phyloP scores from a whole-genome alignment of 1,139 yeast species.

The Sugiyamaella neomexicana region DNA sequence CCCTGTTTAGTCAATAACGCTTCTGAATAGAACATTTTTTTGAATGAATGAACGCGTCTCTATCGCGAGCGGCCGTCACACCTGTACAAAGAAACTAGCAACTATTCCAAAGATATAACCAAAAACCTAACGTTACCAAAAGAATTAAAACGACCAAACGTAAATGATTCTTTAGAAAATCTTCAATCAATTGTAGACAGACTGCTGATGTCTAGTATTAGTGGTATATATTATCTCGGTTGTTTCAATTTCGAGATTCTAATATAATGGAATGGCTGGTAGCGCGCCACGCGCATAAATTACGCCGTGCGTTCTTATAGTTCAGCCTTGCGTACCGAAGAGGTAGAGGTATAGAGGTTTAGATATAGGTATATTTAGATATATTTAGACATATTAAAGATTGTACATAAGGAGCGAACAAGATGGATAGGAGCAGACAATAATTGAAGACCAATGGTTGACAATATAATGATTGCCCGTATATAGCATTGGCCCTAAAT shows the following conservation, averaged over 20 bases:
- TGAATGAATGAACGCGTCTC: constrained; percentile 1
- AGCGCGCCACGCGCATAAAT: constrained; percentile 9
- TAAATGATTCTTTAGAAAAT: background rate
- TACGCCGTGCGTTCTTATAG: background rate
- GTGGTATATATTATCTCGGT: background rate
- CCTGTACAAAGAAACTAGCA: background rate
- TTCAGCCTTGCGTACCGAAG: background rate
- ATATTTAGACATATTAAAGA: too few relatives aligned
- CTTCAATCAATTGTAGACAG: background rate
- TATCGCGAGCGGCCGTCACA: background rate
- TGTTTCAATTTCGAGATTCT: background rate
- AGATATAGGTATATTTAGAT: too few relatives aligned
- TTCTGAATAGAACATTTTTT: constrained; percentile 25
- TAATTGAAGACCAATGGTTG: too few relatives aligned
- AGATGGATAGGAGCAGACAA: too few relatives aligned
- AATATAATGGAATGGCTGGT: constrained; percentile 4
- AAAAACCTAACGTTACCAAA: background rate
- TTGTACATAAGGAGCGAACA: too few relatives aligned
- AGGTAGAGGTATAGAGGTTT: too few relatives aligned
- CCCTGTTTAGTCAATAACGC: constrained; percentile 62
- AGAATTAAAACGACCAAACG: background rate
- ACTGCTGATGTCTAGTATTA: background rate
- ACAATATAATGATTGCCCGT: too few relatives aligned
- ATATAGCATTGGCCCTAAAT: too few relatives aligned
- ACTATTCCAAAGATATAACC: background rate